These are phyloP conservation scores for Coemansia sp. DNA, from an alignment of 192 early-diverging fungal genomes.

Conservation along the genomic window DNA sequence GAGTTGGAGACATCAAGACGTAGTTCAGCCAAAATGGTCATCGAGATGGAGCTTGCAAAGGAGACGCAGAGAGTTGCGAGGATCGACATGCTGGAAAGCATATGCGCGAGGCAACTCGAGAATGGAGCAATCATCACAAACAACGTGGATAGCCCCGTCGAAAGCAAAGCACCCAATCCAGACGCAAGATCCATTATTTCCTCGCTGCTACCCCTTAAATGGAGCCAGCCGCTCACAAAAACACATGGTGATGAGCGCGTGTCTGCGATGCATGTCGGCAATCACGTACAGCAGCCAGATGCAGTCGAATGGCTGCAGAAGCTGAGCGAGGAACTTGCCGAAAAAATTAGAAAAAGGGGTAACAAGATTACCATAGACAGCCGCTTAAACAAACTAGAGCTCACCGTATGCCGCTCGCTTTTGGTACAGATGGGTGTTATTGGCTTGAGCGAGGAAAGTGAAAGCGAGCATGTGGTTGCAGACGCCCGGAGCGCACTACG, in stretches of 20 bases:
- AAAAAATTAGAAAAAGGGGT: background rate
- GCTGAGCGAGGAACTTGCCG: slow-evolving; percentile 20
- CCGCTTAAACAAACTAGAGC: slow-evolving; percentile 19
- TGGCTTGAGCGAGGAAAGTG: background rate
- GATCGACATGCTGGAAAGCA: slow-evolving; percentile 13
- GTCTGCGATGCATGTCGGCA: slow-evolving; percentile 4
- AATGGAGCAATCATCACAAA: background rate
- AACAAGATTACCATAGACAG: background rate
- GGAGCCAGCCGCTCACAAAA: no score
- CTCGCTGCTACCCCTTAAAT: no score
- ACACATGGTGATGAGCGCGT: background rate
- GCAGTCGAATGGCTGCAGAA: slow-evolving; percentile 9
- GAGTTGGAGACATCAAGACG: slow-evolving; percentile 37
- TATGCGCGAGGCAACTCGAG: slow-evolving; percentile 3
- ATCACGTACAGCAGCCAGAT: background rate
- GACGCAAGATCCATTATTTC: no score
- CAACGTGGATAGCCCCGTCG: background rate
- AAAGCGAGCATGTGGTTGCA: background rate
- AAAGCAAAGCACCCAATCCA: background rate
- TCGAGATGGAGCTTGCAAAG: slow-evolving; percentile 15
- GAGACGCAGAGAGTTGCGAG: slow-evolving; percentile 18
- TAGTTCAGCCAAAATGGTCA: background rate
- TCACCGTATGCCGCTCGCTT: slow-evolving; percentile 9
- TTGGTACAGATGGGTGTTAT: slow-evolving; percentile 16
- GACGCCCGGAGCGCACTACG: no score